phyloP scores from a whole-genome alignment of 345 rosid genomes.

The Aquilaria yunnanensis region DNA sequence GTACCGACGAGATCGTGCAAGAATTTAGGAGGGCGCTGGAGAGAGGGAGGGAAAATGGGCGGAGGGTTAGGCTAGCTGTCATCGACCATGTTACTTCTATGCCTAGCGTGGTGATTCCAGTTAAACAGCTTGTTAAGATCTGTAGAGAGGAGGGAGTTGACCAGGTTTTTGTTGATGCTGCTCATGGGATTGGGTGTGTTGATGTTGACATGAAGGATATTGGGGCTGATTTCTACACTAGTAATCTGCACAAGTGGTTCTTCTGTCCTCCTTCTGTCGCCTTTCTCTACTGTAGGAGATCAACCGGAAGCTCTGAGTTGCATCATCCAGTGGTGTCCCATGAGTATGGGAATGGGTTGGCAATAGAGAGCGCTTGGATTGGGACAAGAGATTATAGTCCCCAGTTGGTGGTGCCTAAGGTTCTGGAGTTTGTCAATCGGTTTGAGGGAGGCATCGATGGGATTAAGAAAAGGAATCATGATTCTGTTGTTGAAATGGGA shows the following conservation, averaged over 20 bases:
- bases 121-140: conserved; percentile 68
- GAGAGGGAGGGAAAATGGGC: conserved; percentile 58
- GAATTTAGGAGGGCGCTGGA: conserved; percentile 58
- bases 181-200: conserved; percentile 88
- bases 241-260: conserved; percentile 92
- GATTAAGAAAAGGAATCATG: conserved; percentile 80
- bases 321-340: conserved; percentile 95
- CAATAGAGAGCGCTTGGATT: conserved; percentile 85
- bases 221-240: conserved; percentile 88
- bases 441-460: conserved; percentile 84
- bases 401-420: conserved; percentile 77
- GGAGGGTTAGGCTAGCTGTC: conserved; percentile 73
- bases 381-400: conserved; percentile 93
- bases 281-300: conserved; percentile 65
- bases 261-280: conserved; percentile 94
- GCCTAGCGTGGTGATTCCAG: conserved; percentile 85
- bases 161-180: conserved; percentile 87
- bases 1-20: conserved; percentile 47
- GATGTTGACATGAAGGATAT: conserved; percentile 82
- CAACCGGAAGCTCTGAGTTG: conserved; percentile 30
- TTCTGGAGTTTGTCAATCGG: conserved; percentile 66
- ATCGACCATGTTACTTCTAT: conserved; percentile 93
- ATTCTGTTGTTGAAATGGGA: conserved; percentile 73
- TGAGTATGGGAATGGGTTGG: conserved; percentile 88
- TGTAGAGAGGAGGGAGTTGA: conserved; percentile 90